Evolutionary conservation across 495 filamentous ascomycete genomes (phyloP), one percentile per base, ranked within the genome.

Genomic region (Apiosordaria backusii): DNA sequence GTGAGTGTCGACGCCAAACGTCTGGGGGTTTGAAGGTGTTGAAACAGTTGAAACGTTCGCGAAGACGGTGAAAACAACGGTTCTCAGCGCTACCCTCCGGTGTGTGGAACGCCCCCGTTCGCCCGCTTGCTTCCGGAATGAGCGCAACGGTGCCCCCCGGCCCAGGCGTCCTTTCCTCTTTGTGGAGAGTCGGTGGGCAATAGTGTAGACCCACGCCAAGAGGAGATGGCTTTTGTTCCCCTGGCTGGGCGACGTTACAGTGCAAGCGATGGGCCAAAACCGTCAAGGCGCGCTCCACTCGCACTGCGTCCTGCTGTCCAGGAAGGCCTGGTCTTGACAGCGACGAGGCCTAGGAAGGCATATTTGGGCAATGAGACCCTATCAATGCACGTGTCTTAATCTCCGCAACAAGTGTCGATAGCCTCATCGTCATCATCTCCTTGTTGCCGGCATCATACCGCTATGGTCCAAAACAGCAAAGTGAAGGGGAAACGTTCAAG

Each of bases 171-270:
- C 21, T 26, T 59, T 63, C 24, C 63, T 23, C 60, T 58, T 65
- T 62, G 67, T 55, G 57, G 66, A 61, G 25, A 50, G 50, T 35
- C n/a, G 50, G 24, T 29, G 57, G 50, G 27, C 29, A 50, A 25
- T 57, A n/a, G n/a, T n/a, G n/a, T n/a, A 61, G 53, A 53, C 50
- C 62, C 57, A 67, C 59, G 61, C 27, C 29, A 40, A 24, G 23
- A 26, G 58, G 25, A 45, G 4, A 50, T 45, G 7, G 24, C 22
- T 25, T 35, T 21, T 65, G 62, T 35, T 21, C 59, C 59, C 59
- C 59, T 61, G 59, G 59, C 27, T 27, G 59, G 62, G 62, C 62
- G 62, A 65, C 62, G 66, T 68, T 68, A 58, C 66, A 68, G 27
- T 19, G 57, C 61, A 21, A 60, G 65, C 25, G 61, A 67, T 55